Conservation (phyloP, 768 basidiomycete species). For the Chalciporus pseudorubinellus region DNA sequence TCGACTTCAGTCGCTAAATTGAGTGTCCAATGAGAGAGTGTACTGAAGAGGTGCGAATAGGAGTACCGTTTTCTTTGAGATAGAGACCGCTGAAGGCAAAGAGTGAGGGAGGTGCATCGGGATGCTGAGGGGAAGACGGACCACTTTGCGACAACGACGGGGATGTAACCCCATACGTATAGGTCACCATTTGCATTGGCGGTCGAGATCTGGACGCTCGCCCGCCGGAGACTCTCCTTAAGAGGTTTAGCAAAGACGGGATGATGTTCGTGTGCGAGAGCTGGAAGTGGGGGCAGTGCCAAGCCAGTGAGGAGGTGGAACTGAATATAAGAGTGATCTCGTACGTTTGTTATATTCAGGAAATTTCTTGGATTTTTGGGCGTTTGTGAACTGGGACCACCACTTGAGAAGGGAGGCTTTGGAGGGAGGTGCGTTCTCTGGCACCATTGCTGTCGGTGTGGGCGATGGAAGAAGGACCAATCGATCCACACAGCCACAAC, state of each 20-base stretch:
- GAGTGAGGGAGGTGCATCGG: conserved; percentile 1
- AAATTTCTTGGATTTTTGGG: conserved; percentile 61
- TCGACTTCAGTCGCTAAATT: conserved; percentile 79
- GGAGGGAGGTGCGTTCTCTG: conserved; percentile 38
- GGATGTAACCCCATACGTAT: conserved; percentile 92
- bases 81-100: conserved; percentile 67
- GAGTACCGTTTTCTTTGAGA: conserved; percentile 87
- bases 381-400: conserved; percentile 76
- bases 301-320: not conserved
- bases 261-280: conserved; percentile 36
- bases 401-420: conserved; percentile 71
- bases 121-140: conserved; percentile 36
- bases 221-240: conserved; percentile 78
- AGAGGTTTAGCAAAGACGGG: conserved; percentile 85
- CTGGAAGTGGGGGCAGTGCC: conserved; percentile 7
- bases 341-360: conserved; percentile 43
- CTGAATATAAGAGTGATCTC: conserved; percentile 12
- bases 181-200: conserved; percentile 78
- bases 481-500: conserved; percentile 22
- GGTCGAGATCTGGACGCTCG: conserved; percentile 92
- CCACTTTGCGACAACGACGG: conserved; percentile 98
- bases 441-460: conserved; percentile 20
- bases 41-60: not conserved
- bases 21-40: not conserved
- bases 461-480: not conserved